A percentile compares a stretch with the other conserved stretches of the same genome.
Evolutionary conservation across 768 basidiomycete genomes (phyloP).

Genomic region (Lactarius indigo): DNA sequence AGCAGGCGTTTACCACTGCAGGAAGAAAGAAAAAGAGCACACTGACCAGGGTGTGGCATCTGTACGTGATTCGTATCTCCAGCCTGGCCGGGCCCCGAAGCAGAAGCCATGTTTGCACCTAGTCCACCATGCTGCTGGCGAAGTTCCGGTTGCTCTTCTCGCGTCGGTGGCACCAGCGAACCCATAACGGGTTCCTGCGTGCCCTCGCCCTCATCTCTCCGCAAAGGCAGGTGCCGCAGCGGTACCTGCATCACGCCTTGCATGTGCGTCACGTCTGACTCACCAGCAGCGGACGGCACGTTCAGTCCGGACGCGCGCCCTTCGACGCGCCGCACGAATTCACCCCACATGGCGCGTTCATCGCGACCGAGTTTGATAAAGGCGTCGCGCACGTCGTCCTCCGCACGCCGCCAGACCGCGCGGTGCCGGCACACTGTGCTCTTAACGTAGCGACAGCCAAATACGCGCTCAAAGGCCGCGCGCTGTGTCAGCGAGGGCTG

Average conservation of each 20-base stretch:
- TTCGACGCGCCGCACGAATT: constrained; percentile 62
- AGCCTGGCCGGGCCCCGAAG: constrained; percentile 16
- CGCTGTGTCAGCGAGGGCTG: constrained; percentile 53
- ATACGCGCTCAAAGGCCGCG: constrained; percentile 66
- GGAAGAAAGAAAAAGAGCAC: not conserved
- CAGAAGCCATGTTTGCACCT: constrained; percentile 11
- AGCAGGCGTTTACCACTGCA: not conserved
- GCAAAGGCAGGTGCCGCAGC: constrained; percentile 19
- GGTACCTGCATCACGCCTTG: constrained; percentile 23
- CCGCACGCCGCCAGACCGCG: constrained; percentile 62
- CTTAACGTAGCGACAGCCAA: constrained; percentile 69
- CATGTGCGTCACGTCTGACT: constrained; percentile 19
- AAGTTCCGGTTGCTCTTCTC: constrained; percentile 23
- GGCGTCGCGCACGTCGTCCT: constrained; percentile 41
- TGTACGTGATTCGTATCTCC: constrained; percentile 19
- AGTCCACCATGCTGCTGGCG: constrained; percentile 10
- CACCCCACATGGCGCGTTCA: constrained; percentile 64
- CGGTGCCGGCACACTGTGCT: constrained; percentile 70
- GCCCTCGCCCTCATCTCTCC: constrained; percentile 23
- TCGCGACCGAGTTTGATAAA: constrained; percentile 54
- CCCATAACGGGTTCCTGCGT: constrained; percentile 30
- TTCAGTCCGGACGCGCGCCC: constrained; percentile 35
- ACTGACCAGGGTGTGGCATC: constrained; percentile 22
- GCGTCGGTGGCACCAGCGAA: constrained; percentile 30
- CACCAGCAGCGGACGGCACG: constrained; percentile 20